phyloP scores from a whole-genome alignment of 352 stramenopile genomes.

The Phytopythium kandeliae region DNA sequence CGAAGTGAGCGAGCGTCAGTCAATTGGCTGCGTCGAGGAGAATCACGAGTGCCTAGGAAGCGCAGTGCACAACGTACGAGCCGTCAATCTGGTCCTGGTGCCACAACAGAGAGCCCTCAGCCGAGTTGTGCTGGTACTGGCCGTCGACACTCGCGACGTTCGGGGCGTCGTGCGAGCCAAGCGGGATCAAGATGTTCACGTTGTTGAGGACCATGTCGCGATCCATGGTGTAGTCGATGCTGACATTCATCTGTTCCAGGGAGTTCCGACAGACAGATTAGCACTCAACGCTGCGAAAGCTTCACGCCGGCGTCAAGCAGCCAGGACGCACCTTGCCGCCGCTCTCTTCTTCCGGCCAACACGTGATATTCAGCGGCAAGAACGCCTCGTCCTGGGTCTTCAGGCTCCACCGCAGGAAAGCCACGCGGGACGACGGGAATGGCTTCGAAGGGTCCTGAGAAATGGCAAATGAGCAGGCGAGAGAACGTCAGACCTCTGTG shows the following conservation, averaged over 20 bases:
- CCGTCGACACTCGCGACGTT: conserved; percentile 75
- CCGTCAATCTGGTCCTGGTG: conserved; percentile 75
- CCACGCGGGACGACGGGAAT: conserved; percentile 75
- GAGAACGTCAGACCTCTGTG: neutral
- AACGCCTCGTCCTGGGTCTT: conserved; percentile 87
- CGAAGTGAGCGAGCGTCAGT: neutral
- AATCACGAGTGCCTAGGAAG: neutral
- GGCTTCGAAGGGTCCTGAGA: conserved; percentile 66
- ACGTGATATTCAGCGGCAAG: conserved; percentile 82
- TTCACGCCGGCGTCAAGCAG: no score
- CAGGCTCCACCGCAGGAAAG: conserved; percentile 79
- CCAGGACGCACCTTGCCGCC: conserved; percentile 49
- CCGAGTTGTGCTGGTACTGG: conserved; percentile 84
- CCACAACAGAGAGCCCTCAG: conserved; percentile 66
- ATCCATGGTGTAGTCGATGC: conserved; percentile 85
- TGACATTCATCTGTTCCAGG: conserved; percentile 64
- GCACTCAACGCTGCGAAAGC: no score
- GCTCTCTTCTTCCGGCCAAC: conserved; percentile 83
- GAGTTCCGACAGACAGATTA: no score
- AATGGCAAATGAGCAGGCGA: neutral
- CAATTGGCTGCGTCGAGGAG: neutral
- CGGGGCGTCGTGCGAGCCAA: conserved; percentile 63
- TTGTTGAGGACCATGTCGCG: conserved; percentile 87
- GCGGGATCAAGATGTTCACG: conserved; percentile 80
- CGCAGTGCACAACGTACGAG: conserved; percentile 38